Evolutionary conservation across 2,329 filamentous ascomycete genomes (phyloP).

Genomic region (Sporothrix globosa): DNA sequence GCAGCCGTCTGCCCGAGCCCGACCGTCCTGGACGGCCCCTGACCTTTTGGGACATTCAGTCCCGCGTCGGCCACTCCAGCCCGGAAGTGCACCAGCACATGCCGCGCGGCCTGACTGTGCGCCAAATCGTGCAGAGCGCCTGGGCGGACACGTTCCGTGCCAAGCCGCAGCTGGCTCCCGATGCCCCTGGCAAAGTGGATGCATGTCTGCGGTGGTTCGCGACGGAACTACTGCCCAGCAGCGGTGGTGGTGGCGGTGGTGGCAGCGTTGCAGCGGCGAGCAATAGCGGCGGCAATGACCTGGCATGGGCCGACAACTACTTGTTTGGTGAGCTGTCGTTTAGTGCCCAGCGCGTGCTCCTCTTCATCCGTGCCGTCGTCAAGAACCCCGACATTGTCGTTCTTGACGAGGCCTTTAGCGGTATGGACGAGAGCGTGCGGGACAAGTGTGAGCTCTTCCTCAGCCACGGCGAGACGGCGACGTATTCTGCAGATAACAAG

Average conservation of each 20-base stretch:
- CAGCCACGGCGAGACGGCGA: conserved; percentile 61
- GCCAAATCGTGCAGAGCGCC: conserved; percentile 77
- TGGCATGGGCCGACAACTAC: conserved; percentile 68
- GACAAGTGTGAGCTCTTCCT: conserved; percentile 87
- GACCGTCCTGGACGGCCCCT: conserved; percentile 62
- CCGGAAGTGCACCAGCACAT: conserved; percentile 95
- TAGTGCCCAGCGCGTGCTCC: conserved; percentile 77
- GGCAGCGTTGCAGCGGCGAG: not conserved
- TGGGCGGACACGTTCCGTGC: conserved; percentile 87
- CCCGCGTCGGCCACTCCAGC: conserved; percentile 86
- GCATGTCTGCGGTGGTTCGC: conserved; percentile 77
- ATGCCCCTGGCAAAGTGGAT: conserved; percentile 64
- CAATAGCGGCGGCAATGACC: conserved; percentile 37
- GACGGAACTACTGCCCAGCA: conserved; percentile 63
- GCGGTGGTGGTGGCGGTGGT: not conserved
- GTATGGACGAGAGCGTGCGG: conserved; percentile 79
- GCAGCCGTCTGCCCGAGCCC: conserved; percentile 72
- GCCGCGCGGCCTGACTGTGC: conserved; percentile 73
- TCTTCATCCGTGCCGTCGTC: conserved; percentile 81
- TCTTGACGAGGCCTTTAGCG: conserved; percentile 84
- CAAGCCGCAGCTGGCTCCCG: conserved; percentile 64
- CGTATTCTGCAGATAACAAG: conserved; percentile 39
- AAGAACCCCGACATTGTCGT: conserved; percentile 81
- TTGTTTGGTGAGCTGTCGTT: conserved; percentile 77
- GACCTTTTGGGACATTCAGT: conserved; percentile 90